These are phyloP conservation scores for Durotheca rogersii DNA, from an alignment of 495 filamentous ascomycete genomes.

Conservation along the genomic window DNA sequence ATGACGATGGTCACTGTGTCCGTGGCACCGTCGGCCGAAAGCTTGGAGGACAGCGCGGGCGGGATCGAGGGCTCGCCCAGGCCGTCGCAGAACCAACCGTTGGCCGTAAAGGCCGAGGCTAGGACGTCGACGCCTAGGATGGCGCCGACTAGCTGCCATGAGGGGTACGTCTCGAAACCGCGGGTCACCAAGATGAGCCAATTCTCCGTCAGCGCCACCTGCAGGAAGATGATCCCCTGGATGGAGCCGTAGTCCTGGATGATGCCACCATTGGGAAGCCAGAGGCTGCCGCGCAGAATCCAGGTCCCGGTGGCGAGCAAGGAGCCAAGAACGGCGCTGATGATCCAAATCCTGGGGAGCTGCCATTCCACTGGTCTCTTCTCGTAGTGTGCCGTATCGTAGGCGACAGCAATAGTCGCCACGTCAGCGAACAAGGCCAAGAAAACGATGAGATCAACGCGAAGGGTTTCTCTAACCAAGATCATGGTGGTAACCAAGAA, in stretches of 20 bases:
- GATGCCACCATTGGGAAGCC: constrained; percentile 69
- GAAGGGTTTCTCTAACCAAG: constrained; percentile 74
- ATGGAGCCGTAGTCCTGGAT: constrained; percentile 77
- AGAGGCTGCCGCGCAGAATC: constrained; percentile 76
- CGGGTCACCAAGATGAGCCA: constrained; percentile 95
- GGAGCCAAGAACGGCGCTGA: constrained; percentile 74
- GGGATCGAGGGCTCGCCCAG: constrained; percentile 22
- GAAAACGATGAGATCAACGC: constrained; percentile 82
- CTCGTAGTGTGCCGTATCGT: constrained; percentile 85
- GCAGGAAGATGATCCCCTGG: constrained; percentile 80
- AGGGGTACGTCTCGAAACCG: constrained; percentile 76
- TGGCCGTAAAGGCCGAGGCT: constrained; percentile 75
- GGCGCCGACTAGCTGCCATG: constrained; percentile 72
- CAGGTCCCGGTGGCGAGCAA: constrained; percentile 77
- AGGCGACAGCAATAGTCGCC: constrained; percentile 85
- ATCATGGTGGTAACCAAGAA: constrained; percentile 87
- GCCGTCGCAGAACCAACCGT: constrained; percentile 70
- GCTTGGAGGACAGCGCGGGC: constrained; percentile 33
- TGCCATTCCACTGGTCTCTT: constrained; percentile 89
- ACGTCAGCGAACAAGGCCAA: constrained; percentile 91
- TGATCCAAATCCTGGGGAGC: constrained; percentile 83
- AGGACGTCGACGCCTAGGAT: constrained; percentile 77
- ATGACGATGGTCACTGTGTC: constrained; percentile 75
- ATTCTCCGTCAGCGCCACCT: constrained; percentile 86
- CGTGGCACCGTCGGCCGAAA: constrained; percentile 60